Conservation (phyloP, 257 asterid species). For the Fraxinus pennsylvanica region DNA sequence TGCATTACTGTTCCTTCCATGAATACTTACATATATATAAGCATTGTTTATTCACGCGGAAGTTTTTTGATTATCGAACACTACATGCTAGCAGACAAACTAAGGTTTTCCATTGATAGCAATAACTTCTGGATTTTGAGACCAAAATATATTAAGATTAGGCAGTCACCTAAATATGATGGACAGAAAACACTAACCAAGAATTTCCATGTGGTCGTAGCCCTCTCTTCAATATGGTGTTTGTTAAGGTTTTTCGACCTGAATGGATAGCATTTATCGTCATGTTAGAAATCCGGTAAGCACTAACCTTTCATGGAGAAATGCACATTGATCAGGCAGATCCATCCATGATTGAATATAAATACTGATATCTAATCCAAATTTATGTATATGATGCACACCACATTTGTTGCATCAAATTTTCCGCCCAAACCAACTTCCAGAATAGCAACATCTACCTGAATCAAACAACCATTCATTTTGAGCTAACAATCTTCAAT, state of each 20-base stretch:
- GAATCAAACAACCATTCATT: conserved; percentile 31
- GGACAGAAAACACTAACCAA: conserved; percentile 78
- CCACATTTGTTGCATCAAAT: conserved; percentile 97
- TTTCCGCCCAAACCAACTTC: conserved; percentile 99
- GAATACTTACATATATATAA: background rate
- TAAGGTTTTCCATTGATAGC: conserved; percentile 13
- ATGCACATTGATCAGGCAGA: conserved; percentile 20
- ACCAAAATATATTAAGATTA: conserved; percentile 19
- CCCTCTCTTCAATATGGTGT: no score
- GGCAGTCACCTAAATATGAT: conserved; percentile 35
- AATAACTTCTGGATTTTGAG: conserved; percentile 1
- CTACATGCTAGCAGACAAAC: conserved; percentile 9
- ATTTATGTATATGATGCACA: conserved; percentile 38
- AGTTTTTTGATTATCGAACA: conserved; percentile 1
- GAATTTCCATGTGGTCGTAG: conserved; percentile 96
- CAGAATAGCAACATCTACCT: conserved; percentile 94
- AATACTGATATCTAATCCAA: background rate
- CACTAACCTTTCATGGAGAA: conserved; percentile 12
- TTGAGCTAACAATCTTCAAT: background rate
- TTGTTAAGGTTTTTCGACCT: conserved; percentile 90
- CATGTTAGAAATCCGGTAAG: conserved; percentile 31
- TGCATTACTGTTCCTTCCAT: background rate
- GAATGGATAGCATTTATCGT: conserved; percentile 31
- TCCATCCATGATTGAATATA: conserved; percentile 18
- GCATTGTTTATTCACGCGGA: background rate